A percentile compares a stretch with the other conserved stretches of the same genome.
Evolutionary conservation across 345 rosid species (phyloP).

Genomic region (Bruguiera gymnorhiza): DNA sequence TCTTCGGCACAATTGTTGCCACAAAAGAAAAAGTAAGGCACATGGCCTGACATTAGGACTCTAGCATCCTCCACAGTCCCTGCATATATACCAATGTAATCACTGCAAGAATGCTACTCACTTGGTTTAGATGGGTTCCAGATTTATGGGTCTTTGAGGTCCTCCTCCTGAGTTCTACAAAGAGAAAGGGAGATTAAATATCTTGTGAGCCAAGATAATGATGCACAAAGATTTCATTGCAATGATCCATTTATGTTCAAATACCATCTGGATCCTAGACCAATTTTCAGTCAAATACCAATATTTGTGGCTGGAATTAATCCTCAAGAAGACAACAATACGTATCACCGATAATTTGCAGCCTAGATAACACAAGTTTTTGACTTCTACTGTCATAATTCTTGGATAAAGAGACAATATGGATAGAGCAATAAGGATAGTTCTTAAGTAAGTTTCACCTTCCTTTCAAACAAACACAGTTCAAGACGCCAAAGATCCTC

Average conservation of each 20-base stretch:
- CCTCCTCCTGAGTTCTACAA: constrained; percentile 63
- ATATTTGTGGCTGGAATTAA: too few relatives aligned
- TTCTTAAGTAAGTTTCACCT: too few relatives aligned
- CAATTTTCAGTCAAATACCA: too few relatives aligned
- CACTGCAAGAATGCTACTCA: constrained; percentile 29
- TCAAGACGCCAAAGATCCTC: too few relatives aligned
- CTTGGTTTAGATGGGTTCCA: constrained; percentile 49
- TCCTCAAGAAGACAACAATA: too few relatives aligned
- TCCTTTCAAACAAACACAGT: too few relatives aligned
- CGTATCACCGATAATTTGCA: too few relatives aligned
- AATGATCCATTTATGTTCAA: background rate
- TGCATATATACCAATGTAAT: constrained; percentile 5
- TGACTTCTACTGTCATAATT: too few relatives aligned
- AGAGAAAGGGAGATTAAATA: constrained; percentile 16
- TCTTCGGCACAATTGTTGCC: background rate
- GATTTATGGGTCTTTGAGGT: constrained; percentile 38
- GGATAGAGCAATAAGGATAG: too few relatives aligned
- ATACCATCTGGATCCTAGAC: too few relatives aligned
- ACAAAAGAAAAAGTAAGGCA: constrained; percentile 3
- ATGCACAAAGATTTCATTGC: background rate
- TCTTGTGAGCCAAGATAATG: constrained; percentile 2
- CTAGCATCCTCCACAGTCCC: background rate
- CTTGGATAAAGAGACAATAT: too few relatives aligned
- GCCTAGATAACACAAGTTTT: too few relatives aligned
- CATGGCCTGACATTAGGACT: background rate